Evolutionary conservation across 2,329 filamentous ascomycete species (phyloP).

Genomic region (Pseudogymnoascus sp.): DNA sequence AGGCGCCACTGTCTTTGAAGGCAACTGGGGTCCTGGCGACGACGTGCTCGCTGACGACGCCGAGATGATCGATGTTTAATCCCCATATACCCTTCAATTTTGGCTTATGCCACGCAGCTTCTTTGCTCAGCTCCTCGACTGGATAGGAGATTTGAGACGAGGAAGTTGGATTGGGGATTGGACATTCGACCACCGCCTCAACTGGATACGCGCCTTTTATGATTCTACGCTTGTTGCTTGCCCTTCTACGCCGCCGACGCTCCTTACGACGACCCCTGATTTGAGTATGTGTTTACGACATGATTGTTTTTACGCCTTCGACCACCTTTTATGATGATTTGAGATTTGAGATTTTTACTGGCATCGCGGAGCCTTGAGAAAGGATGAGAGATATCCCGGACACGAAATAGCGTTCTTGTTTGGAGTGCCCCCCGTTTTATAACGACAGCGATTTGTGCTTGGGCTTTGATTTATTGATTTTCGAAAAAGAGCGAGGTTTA

Average conservation of each 20-base stretch:
- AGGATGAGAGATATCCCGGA: neutral
- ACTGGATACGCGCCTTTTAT: constrained; percentile 1
- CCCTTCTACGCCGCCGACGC: constrained; percentile 7
- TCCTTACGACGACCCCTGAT: constrained; percentile 1
- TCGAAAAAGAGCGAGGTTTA: neutral
- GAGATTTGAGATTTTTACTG: neutral
- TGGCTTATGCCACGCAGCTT: constrained; percentile 1
- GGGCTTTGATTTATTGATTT: neutral
- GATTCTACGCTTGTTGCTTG: constrained; percentile 2
- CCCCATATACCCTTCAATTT: neutral
- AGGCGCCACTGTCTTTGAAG: constrained; percentile 92
- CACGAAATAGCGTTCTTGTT: neutral
- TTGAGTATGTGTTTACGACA: constrained; percentile 6
- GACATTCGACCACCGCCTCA: constrained; percentile 3
- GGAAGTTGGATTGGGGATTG: constrained; percentile 6
- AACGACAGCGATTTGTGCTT: constrained; percentile 3
- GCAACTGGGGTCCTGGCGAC: constrained; percentile 82
- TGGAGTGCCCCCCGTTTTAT: neutral
- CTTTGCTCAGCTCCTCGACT: constrained; percentile 2
- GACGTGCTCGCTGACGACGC: constrained; percentile 33
- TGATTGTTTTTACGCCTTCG: constrained; percentile 4
- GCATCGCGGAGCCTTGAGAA: neutral
- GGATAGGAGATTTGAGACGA: constrained; percentile 9
- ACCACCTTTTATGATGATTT: constrained; percentile 4
- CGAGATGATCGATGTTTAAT: constrained; percentile 32